These are phyloP conservation scores for Cucurbita maxima DNA, from an alignment of 306 rosid genomes.

Conservation along the genomic window DNA sequence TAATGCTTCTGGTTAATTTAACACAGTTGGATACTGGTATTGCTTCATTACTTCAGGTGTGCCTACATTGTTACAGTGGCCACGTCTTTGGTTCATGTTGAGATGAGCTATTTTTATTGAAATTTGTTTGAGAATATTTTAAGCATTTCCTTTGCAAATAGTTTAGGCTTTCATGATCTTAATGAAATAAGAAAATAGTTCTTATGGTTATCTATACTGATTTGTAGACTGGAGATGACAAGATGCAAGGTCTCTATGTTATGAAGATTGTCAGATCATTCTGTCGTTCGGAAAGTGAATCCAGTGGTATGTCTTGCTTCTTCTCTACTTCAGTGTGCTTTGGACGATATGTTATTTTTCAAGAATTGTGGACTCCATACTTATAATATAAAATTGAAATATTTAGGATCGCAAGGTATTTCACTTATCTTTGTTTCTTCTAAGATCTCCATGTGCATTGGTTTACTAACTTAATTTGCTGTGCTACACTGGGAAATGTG, in stretches of 20 bases:
- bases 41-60: slow-evolving; percentile 73
- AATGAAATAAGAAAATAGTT: background rate
- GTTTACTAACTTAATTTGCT: background rate
- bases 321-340: background rate
- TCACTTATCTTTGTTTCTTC: background rate
- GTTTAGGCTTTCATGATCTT: background rate
- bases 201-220: slow-evolving; percentile 2
- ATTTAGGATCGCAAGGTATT: background rate
- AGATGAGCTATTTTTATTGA: background rate
- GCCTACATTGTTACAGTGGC: slow-evolving; percentile 1
- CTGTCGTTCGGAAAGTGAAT: slow-evolving; percentile 51
- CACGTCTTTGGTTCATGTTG: background rate
- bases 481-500: background rate
- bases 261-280: slow-evolving; percentile 94
- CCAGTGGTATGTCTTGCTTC: slow-evolving; percentile 32
- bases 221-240: slow-evolving; percentile 63
- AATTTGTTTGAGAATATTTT: background rate
- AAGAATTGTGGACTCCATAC: background rate
- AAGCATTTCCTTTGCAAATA: background rate
- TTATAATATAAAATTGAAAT: background rate
- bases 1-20: slow-evolving; percentile 83
- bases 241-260: slow-evolving; percentile 64
- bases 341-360: background rate
- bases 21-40: slow-evolving; percentile 61
- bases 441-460: background rate